Evolutionary conservation across 495 filamentous ascomycete genomes (phyloP), one percentile per base, ranked within the genome.

Genomic region (Tuber indicum): DNA sequence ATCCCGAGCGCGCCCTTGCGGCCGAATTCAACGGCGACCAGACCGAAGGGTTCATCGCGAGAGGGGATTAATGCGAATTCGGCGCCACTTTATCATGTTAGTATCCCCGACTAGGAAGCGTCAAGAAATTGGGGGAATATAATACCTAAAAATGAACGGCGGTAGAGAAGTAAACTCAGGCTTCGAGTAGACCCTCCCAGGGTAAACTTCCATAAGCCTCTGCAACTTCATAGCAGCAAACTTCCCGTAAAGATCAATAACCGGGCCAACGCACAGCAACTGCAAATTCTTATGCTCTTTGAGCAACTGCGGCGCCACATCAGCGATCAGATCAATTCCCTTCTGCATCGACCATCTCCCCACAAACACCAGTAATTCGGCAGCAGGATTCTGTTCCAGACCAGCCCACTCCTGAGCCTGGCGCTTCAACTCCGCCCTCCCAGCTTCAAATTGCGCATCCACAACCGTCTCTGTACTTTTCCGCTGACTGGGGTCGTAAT

Each of bases 21-120:
- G 42, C 92, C 92, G 79, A 93, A 94, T 81, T 94, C 92, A 70
- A 94, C 92, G 45, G 92, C 92, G 5, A 93, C 92, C n/a, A 94
- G 84, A 44, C 92, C 92, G 78, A 94, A 94, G 0, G 92, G 92
- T 82, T 94, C 92, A 77, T 94, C 92, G 75, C 92, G 89, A 26
- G 91, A 92, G 9, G 92, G 92, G 75, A 94, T 93, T 46, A 94
- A 85, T 23, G 92, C 91, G 77, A 94, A 93, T 72, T 94, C 92
- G 26, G 92, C 91, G 32, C 92, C 92, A 72, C 89, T 91, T 85
- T 16, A 66, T 26, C 32, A 7, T 32, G 58, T 66, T 66, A 66
- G 58, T 7, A 36, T 66, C 58, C 19, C 58, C 16, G 3, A 36
- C 12, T 4, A 36, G 1, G 17, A 66, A 32, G 14, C 32, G 32